Evolutionary conservation across 192 early-diverging fungal genomes (phyloP).

Genomic region (Chytriomyces sp.): DNA sequence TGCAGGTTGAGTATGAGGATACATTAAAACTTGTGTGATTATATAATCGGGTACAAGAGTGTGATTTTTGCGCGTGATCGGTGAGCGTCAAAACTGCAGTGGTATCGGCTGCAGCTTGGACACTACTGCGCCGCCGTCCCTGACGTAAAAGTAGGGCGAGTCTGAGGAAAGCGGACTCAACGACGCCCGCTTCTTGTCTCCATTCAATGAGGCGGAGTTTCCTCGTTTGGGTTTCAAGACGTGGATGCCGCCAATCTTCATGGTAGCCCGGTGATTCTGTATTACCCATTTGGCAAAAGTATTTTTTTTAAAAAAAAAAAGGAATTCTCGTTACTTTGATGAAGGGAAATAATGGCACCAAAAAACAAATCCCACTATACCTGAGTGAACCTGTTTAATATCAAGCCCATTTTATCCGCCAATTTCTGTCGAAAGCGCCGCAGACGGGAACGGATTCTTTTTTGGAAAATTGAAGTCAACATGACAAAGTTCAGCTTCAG

Average conservation of each 20-base stretch:
- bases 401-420: conserved; percentile 24
- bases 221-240: background rate
- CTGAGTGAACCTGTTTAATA: conserved; percentile 14
- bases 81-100: background rate
- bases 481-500: too few relatives aligned
- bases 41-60: too few relatives aligned
- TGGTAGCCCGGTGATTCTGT: background rate
- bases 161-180: conserved; percentile 11
- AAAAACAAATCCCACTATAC: background rate
- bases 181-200: background rate
- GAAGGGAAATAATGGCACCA: too few relatives aligned
- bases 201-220: background rate
- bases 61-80: background rate
- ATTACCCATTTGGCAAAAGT: too few relatives aligned
- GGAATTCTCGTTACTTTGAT: too few relatives aligned
- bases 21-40: background rate
- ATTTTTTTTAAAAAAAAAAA: too few relatives aligned
- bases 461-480: conserved; percentile 14
- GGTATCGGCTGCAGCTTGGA: background rate
- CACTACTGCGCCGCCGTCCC: background rate
- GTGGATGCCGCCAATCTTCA: background rate
- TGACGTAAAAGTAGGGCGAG: conserved; percentile 16
- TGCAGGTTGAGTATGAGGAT: background rate
- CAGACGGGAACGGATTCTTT: conserved; percentile 26
- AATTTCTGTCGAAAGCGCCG: conserved; percentile 12